phyloP scores from a whole-genome alignment of 176 grass and related monocot genomes.

The Hyparrhenia diplandra region DNA sequence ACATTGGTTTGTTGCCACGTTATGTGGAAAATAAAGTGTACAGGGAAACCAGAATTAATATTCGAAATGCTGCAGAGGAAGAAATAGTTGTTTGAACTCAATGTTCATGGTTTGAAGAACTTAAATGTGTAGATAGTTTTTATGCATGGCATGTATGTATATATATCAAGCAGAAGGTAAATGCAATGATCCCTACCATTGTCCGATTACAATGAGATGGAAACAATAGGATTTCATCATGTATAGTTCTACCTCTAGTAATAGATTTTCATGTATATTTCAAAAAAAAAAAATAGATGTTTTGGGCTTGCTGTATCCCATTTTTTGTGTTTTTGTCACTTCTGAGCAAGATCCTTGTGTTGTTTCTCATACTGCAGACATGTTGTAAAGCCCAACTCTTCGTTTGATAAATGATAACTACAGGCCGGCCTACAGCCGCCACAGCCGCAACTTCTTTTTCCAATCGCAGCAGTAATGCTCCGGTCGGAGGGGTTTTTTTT shows the following conservation, averaged over 20 bases:
- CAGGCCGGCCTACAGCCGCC: no score
- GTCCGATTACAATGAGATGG: background rate
- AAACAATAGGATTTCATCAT: background rate
- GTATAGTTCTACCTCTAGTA: background rate
- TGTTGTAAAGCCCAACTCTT: no score
- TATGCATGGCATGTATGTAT: background rate
- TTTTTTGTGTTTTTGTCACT: background rate
- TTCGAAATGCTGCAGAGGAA: conserved; percentile 62
- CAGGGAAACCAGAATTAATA: conserved; percentile 52
- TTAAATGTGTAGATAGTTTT: background rate
- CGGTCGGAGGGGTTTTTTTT: no score
- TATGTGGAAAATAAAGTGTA: background rate
- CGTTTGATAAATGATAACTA: no score
- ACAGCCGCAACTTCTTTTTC: no score
- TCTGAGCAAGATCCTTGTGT: background rate
- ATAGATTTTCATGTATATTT: no score
- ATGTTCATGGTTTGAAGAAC: background rate
- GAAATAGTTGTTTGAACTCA: conserved; percentile 18
- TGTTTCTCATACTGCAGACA: no score
- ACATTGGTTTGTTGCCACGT: background rate
- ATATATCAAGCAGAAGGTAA: background rate
- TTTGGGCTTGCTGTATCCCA: background rate
- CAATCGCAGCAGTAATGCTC: no score
- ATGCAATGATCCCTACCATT: no score
- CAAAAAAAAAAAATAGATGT: no score